phyloP scores from a whole-genome alignment of 2,329 filamentous ascomycete genomes.

The Pseudocercospora crystallina region DNA sequence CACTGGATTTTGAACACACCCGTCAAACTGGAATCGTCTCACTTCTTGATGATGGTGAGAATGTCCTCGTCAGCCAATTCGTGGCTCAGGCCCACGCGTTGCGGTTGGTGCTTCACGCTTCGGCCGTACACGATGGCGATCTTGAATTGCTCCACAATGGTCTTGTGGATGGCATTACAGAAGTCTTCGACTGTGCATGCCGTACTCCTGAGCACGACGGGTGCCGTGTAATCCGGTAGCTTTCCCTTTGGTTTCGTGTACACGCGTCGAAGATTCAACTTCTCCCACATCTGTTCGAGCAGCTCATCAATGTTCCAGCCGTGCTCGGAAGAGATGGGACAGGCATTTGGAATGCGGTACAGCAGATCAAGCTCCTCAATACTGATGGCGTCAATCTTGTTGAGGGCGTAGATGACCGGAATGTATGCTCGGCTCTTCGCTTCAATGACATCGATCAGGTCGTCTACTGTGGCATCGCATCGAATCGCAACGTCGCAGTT shows the following conservation, averaged over 20 bases:
- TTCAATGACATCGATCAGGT: constrained; percentile 93
- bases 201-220: constrained; percentile 80
- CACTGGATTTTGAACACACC: background rate
- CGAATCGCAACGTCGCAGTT: constrained; percentile 97
- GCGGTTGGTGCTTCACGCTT: constrained; percentile 97
- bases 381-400: constrained; percentile 98
- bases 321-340: constrained; percentile 90
- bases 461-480: constrained; percentile 95
- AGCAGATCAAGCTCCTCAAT: constrained; percentile 96
- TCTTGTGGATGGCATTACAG: constrained; percentile 96
- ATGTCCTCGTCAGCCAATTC: constrained; percentile 97
- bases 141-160: constrained; percentile 93
- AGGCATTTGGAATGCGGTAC: constrained; percentile 94
- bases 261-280: constrained; percentile 83
- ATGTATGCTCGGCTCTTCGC: constrained; percentile 95
- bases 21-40: background rate
- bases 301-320: constrained; percentile 98
- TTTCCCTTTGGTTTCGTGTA: constrained; percentile 99
- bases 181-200: constrained; percentile 95
- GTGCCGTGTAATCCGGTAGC: constrained; percentile 85
- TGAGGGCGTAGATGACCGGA: constrained; percentile 96
- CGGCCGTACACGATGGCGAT: constrained; percentile 94
- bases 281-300: constrained; percentile 98
- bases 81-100: constrained; percentile 86
- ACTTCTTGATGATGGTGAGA: constrained; percentile 46